Percentiles rank a stretch among this genome's conserved stretches.
phyloP scores from a whole-genome alignment of 1,139 yeast species.

The Candida tunisiensis region DNA sequence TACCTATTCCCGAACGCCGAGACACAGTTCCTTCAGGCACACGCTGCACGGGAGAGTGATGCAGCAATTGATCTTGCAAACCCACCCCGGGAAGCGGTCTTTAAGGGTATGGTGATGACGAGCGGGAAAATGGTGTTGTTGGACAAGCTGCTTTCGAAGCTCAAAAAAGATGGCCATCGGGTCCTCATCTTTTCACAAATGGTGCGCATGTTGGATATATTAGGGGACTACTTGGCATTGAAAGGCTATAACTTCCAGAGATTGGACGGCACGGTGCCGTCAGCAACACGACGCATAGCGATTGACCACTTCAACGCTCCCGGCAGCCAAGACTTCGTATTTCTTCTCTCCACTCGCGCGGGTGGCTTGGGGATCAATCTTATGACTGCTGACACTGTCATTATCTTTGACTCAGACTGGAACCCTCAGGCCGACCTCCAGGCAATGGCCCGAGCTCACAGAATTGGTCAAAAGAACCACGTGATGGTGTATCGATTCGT shows the following conservation, averaged over 20 bases:
- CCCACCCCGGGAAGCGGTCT: slow-evolving; percentile 54
- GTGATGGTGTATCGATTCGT: slow-evolving; percentile 95
- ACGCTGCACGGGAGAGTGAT: slow-evolving; percentile 18
- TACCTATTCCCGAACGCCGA: slow-evolving; percentile 91
- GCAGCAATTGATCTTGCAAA: slow-evolving; percentile 19
- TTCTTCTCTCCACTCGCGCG: slow-evolving; percentile 85
- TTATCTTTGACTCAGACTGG: slow-evolving; percentile 97
- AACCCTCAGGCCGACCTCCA: slow-evolving; percentile 97
- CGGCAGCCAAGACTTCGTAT: slow-evolving; percentile 83
- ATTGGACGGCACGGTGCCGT: slow-evolving; percentile 92
- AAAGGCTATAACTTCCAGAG: slow-evolving; percentile 89
- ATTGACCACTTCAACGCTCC: slow-evolving; percentile 96
- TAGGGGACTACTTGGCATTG: slow-evolving; percentile 82
- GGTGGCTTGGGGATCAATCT: slow-evolving; percentile 97
- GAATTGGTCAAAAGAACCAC: slow-evolving; percentile 96
- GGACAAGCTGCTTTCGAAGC: slow-evolving; percentile 71
- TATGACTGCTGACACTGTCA: slow-evolving; percentile 98
- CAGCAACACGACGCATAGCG: slow-evolving; percentile 82
- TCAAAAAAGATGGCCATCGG: slow-evolving; percentile 88
- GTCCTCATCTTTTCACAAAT: slow-evolving; percentile 90
- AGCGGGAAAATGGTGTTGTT: slow-evolving; percentile 95
- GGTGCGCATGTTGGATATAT: slow-evolving; percentile 91
- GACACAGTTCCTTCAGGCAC: slow-evolving; percentile 52
- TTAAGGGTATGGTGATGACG: slow-evolving; percentile 90
- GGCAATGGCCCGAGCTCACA: slow-evolving; percentile 99